phyloP scores from a whole-genome alignment of 202 grass and related monocot genomes.

The Tripidium arundinaceum region DNA sequence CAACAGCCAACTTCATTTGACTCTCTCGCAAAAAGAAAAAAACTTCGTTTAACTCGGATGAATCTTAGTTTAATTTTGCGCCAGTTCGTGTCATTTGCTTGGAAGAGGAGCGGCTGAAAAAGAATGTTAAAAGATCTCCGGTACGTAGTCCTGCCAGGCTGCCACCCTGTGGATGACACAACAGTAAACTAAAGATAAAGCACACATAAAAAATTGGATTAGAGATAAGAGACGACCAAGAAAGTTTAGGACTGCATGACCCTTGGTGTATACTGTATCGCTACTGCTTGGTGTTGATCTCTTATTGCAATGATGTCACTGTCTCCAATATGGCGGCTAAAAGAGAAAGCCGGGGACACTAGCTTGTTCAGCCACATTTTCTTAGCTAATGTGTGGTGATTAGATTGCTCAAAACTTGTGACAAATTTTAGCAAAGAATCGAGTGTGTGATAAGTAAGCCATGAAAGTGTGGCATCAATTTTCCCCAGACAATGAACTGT shows the following conservation, averaged over 20 bases:
- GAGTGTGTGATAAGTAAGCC: neutral
- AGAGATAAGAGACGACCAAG: neutral
- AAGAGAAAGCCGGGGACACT: neutral
- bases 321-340: neutral
- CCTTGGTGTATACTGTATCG: neutral
- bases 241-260: neutral
- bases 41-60: neutral
- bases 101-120: neutral
- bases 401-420: neutral
- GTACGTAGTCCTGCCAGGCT: too few relatives aligned
- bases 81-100: neutral
- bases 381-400: neutral
- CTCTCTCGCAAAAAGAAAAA: too few relatives aligned
- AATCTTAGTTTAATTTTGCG: neutral
- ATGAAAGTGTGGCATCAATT: neutral
- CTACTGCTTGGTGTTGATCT: neutral
- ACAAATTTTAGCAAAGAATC: neutral
- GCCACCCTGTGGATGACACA: constrained; percentile 13
- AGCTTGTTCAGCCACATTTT: neutral
- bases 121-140: neutral
- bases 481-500: too few relatives aligned
- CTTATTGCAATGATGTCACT: neutral
- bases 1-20: neutral
- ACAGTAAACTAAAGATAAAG: neutral
- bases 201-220: neutral